Evolutionary conservation across 129 eudicot genomes (phyloP), one percentile per base, ranked within the genome.

Genomic region (Logfia minima): DNA sequence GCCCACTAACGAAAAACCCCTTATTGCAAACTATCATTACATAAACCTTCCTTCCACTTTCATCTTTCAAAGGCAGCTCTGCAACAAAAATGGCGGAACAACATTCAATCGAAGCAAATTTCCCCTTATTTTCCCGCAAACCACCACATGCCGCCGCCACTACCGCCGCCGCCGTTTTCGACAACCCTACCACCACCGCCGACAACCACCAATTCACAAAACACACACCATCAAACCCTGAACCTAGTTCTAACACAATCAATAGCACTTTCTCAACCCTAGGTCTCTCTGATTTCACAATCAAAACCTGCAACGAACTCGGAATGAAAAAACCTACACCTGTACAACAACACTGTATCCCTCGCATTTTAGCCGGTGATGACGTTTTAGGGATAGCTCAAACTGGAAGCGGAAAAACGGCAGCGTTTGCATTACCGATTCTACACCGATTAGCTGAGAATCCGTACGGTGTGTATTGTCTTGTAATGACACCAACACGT

Each of bases 351-450:
- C 84, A 79, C 69, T 93, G 98, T 83, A 87, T 90, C 16, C 97
- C 98, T 18, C 83, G 80, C 10, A 90, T 93, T 53, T 83, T 93
- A 0, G 59, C 89, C 2, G 98, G 98, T 0, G 73, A 85, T 35
- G 96, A 93, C 8, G 97, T 93, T 0, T 39, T 93, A 70, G 98
- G 97, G 8, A 26, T 93, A 29, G 97, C 98, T 1, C 91, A 93
- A 70, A 93, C 97, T 0, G 98, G 98, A 0, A 88, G 90, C 17
- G 97, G 97, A 9, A 90, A 93, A 69, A 90, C 98, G 1, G 98
- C 98, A 3, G 98, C 97, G 0, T 93, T 93, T 11, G 98, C 97
- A 0, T 79, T 93, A 19, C 98, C 97, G 0, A 86, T 93, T 8
- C 87, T 93, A n/a, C 87, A 93, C 45, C 85, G 80, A 2, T 73